Conservation (phyloP, 495 filamentous ascomycete species). For the Amphirosellinia nigrospora region DNA sequence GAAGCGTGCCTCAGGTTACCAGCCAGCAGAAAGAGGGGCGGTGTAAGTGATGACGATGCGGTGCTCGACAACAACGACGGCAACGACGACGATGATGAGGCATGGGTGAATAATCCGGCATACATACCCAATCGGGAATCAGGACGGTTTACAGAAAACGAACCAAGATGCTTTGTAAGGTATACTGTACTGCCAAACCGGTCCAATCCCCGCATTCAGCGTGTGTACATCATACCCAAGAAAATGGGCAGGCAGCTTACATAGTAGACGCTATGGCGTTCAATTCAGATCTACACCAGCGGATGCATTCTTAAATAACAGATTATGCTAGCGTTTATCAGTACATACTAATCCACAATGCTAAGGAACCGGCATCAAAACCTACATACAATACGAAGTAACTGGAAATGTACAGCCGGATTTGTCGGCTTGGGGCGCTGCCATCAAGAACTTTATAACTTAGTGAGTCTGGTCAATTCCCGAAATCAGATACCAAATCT, state of each 20-base stretch:
- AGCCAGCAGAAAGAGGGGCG: background rate
- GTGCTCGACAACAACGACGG: background rate
- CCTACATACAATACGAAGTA: background rate
- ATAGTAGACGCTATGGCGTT: too few species aligned
- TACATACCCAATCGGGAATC: constrained; percentile 9
- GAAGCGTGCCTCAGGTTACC: background rate
- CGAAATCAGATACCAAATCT: background rate
- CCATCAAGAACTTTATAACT: background rate
- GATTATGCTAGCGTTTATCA: background rate
- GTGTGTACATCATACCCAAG: background rate
- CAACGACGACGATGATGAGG: constrained; percentile 8
- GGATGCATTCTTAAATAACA: too few species aligned
- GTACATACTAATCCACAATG: background rate
- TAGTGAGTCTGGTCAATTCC: background rate
- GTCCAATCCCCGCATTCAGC: background rate
- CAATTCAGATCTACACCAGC: too few species aligned
- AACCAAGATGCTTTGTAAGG: background rate
- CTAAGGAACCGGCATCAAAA: background rate
- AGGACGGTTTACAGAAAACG: background rate
- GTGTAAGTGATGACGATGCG: constrained; percentile 21
- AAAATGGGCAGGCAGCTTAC: background rate
- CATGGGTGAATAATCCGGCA: constrained; percentile 12
- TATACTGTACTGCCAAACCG: background rate
- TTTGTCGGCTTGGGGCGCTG: constrained; percentile 10
- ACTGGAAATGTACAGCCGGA: background rate